Conservation (phyloP, 768 basidiomycete genomes). For the Peribolospora kevripleyi region DNA sequence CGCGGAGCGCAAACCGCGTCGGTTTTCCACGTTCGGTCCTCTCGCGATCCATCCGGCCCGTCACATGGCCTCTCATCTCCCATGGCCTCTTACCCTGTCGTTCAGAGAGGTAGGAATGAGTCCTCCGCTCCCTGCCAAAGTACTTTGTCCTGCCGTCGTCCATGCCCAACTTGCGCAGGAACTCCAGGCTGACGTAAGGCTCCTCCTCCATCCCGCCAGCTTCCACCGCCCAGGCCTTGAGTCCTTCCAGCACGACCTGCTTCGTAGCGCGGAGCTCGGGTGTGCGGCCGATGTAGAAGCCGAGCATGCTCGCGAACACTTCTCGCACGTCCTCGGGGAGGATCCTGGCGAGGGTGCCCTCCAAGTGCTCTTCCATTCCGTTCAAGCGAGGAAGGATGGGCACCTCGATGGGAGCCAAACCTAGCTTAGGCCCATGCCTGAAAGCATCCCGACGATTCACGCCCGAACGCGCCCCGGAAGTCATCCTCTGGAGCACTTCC, state of each 20-base stretch:
- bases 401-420: constrained; percentile 1
- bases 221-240: constrained; percentile 37
- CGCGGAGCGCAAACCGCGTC: too few species aligned
- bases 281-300: constrained; percentile 39
- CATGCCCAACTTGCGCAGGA: constrained; percentile 27
- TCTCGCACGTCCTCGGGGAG: constrained; percentile 25
- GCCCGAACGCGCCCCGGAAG: not conserved
- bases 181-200: constrained; percentile 29
- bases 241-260: constrained; percentile 29
- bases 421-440: not conserved
- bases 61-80: too few species aligned
- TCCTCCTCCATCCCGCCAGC: constrained; percentile 30
- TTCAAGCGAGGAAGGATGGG: constrained; percentile 12
- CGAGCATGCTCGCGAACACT: constrained; percentile 41
- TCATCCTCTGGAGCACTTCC: not conserved
- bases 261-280: constrained; percentile 27
- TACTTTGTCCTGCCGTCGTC: constrained; percentile 15
- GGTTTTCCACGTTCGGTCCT: too few species aligned
- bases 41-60: too few species aligned
- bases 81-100: too few species aligned
- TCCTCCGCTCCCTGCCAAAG: constrained; percentile 5
- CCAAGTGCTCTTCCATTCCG: constrained; percentile 12
- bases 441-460: not conserved
- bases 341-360: constrained; percentile 10
- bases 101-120: too few species aligned